Evolutionary conservation across 768 basidiomycete genomes (phyloP).

Genomic region (Russula vinacea): DNA sequence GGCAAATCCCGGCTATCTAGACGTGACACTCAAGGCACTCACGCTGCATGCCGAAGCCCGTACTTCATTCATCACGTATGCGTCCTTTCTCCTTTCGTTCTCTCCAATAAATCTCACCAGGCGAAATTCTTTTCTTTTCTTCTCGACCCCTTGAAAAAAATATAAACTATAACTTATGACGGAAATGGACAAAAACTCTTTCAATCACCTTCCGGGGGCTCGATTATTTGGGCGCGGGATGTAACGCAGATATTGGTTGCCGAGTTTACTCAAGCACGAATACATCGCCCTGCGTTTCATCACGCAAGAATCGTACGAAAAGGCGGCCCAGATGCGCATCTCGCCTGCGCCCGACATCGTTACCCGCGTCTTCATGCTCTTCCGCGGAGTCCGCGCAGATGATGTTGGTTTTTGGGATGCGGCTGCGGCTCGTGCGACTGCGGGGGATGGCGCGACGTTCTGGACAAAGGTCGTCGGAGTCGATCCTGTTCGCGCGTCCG

Average conservation of each 20-base stretch:
- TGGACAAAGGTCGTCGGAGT: conserved; percentile 42
- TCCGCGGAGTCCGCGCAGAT: conserved; percentile 38
- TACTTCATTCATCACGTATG: conserved; percentile 48
- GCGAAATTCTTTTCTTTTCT: neutral
- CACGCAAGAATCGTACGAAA: conserved; percentile 43
- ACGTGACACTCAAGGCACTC: conserved; percentile 36
- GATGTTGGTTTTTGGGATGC: conserved; percentile 34
- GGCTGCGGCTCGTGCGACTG: conserved; percentile 29
- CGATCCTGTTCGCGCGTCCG: conserved; percentile 32
- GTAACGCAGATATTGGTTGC: conserved; percentile 44
- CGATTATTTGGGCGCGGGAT: neutral
- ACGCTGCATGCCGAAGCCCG: conserved; percentile 44
- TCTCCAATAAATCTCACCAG: neutral
- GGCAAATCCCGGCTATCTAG: conserved; percentile 40
- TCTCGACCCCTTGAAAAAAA: too few species aligned
- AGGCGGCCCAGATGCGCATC: conserved; percentile 41
- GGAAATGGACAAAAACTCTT: too few species aligned
- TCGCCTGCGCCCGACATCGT: conserved; percentile 44
- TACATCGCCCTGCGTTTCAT: conserved; percentile 47
- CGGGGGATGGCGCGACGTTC: conserved; percentile 29
- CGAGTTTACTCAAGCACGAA: conserved; percentile 40
- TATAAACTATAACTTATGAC: too few species aligned
- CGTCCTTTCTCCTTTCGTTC: conserved; percentile 20
- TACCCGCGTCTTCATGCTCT: conserved; percentile 49
- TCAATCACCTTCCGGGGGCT: neutral